Evolutionary conservation across 108 stramenopile genomes (phyloP).

Genomic region (Nitzschia palea): DNA sequence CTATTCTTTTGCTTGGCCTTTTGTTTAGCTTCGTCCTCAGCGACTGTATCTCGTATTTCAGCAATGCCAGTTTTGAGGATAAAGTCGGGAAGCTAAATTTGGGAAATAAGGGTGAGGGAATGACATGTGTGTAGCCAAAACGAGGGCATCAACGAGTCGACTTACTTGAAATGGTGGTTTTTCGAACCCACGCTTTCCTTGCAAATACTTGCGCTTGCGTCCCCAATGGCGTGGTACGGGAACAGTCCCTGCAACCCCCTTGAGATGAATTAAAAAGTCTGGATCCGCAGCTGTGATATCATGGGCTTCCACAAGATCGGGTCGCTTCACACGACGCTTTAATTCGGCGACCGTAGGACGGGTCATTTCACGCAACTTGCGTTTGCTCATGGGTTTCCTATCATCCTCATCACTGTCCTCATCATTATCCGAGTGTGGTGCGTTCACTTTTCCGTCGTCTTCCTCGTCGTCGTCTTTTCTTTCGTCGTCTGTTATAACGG

Average conservation of each 20-base stretch:
- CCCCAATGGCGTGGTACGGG: constrained; percentile 98
- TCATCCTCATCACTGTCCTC: constrained; percentile 45
- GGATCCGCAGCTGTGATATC: constrained; percentile 96
- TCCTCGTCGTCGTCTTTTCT: background rate
- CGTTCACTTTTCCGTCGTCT: background rate
- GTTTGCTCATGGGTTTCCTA: constrained; percentile 63
- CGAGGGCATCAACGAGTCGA: background rate
- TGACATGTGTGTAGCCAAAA: background rate
- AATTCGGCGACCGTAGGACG: constrained; percentile 95
- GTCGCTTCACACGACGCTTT: constrained; percentile 84
- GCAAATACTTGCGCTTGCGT: constrained; percentile 97
- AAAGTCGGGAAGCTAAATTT: constrained; percentile 85
- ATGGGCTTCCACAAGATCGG: constrained; percentile 97
- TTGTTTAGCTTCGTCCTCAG: constrained; percentile 81
- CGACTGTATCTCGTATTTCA: constrained; percentile 83
- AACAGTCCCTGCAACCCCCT: constrained; percentile 87
- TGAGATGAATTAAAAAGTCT: constrained; percentile 88
- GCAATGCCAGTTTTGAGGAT: constrained; percentile 97
- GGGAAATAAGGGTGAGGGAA: background rate
- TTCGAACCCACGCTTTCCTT: constrained; percentile 95
- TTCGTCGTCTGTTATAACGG: constrained; percentile 27
- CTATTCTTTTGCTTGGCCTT: constrained; percentile 90
- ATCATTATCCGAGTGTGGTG: constrained; percentile 20
- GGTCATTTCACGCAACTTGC: constrained; percentile 78
- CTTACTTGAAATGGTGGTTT: constrained; percentile 82